Evolutionary conservation across 2,329 filamentous ascomycete species (phyloP).

Genomic region (Fusarium marasasianum): DNA sequence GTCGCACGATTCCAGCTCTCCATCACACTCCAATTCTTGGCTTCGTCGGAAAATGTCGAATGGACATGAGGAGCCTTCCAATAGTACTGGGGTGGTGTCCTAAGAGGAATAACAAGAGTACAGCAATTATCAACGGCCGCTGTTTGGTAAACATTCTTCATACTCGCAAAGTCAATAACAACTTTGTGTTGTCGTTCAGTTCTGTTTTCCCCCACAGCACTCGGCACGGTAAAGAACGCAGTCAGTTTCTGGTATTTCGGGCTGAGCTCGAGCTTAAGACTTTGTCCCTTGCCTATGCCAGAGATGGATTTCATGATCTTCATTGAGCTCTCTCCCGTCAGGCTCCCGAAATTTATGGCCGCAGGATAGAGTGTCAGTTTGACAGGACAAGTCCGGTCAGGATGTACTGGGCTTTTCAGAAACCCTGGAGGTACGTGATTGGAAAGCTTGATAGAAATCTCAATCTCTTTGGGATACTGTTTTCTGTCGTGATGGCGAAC

Average conservation of each 20-base stretch:
- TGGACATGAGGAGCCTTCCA: constrained; percentile 48
- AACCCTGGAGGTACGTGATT: constrained; percentile 14
- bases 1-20: constrained; percentile 62
- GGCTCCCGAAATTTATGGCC: constrained; percentile 70
- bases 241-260: constrained; percentile 43
- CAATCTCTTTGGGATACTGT: constrained; percentile 32
- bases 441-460: constrained; percentile 19
- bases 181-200: constrained; percentile 50
- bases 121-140: constrained; percentile 42
- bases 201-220: constrained; percentile 16
- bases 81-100: constrained; percentile 60
- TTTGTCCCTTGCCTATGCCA: constrained; percentile 1
- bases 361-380: constrained; percentile 54
- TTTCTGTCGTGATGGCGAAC: constrained; percentile 39
- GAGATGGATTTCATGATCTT: constrained; percentile 62
- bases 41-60: constrained; percentile 47
- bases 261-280: constrained; percentile 46
- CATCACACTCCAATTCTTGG: constrained; percentile 50
- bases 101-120: constrained; percentile 58
- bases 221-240: constrained; percentile 44
- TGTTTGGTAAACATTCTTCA: constrained; percentile 55
- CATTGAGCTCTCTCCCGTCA: constrained; percentile 64
- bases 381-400: constrained; percentile 41
- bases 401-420: constrained; percentile 29
- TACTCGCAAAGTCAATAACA: constrained; percentile 55